A percentile compares a stretch with the other conserved stretches of the same genome.
These are phyloP conservation scores for Stachybotrys echinatus DNA, from an alignment of 2,329 filamentous ascomycete species.

Conservation along the genomic window DNA sequence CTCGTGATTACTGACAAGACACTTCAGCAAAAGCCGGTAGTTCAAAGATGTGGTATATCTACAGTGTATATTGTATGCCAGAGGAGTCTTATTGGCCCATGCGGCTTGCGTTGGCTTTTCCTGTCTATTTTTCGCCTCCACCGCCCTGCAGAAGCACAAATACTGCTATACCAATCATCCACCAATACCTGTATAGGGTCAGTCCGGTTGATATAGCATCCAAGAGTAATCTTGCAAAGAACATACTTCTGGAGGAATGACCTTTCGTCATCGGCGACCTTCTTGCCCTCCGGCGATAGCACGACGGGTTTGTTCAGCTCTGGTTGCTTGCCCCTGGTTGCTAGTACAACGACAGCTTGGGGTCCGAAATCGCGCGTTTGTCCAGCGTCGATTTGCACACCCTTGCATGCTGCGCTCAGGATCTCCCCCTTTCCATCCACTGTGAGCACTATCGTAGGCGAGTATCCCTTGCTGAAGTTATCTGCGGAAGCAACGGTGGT, in stretches of 20 bases:
- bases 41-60: no score
- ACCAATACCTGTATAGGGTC: conserved; percentile 55
- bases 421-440: conserved; percentile 40
- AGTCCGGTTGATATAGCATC: neutral
- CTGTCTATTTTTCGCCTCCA: conserved; percentile 46
- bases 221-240: neutral
- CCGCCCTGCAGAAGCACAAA: conserved; percentile 49
- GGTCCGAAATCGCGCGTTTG: conserved; percentile 62
- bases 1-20: neutral
- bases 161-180: conserved; percentile 50
- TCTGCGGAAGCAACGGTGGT: conserved; percentile 49
- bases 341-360: conserved; percentile 45
- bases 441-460: conserved; percentile 49
- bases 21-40: no score
- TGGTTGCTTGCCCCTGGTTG: conserved; percentile 47
- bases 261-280: conserved; percentile 56
- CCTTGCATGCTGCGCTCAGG: conserved; percentile 46
- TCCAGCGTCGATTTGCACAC: conserved; percentile 57
- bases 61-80: no score
- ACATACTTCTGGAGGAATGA: conserved; percentile 62
- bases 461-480: conserved; percentile 58
- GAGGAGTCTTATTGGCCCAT: no score
- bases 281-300: conserved; percentile 53
- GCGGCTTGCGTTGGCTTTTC: no score
- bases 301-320: conserved; percentile 60